Percentiles rank a stretch among this genome's conserved stretches.
Conservation (phyloP, 148 eudicot genomes). For the Spergularia marina region DNA sequence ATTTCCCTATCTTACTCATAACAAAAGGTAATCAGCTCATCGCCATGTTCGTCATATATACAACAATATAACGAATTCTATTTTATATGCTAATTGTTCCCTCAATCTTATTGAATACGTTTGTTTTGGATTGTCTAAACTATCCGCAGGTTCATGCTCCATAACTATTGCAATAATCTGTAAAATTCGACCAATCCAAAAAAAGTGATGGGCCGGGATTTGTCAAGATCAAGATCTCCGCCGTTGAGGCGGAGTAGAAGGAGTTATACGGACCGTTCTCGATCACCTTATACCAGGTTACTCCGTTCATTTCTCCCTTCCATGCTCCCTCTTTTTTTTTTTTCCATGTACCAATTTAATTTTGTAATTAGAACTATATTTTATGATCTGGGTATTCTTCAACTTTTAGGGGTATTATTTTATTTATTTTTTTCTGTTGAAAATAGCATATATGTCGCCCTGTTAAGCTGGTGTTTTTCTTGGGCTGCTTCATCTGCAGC, state of each 20-base stretch:
- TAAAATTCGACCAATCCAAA: not conserved
- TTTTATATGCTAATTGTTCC: too few relatives aligned
- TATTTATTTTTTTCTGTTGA: not conserved
- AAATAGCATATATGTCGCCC: not conserved
- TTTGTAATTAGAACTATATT: not conserved
- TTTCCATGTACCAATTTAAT: not conserved
- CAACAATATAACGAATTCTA: too few relatives aligned
- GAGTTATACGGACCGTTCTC: constrained; percentile 69
- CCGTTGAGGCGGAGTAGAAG: constrained; percentile 56
- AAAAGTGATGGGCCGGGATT: constrained; percentile 51
- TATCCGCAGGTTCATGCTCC: too few relatives aligned
- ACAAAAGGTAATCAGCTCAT: too few relatives aligned
- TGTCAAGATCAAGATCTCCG: constrained; percentile 78
- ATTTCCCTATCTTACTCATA: too few relatives aligned
- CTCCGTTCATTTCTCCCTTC: constrained; percentile 37
- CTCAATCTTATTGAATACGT: too few relatives aligned
- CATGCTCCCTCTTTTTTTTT: constrained; percentile 19
- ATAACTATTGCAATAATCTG: too few relatives aligned
- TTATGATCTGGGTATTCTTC: not conserved
- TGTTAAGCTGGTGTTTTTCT: too few relatives aligned
- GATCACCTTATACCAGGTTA: constrained; percentile 94
- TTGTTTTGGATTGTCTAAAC: too few relatives aligned
- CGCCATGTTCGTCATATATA: too few relatives aligned
- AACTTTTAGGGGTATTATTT: not conserved
- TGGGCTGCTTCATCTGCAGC: too few relatives aligned